These are phyloP conservation scores for Dichotomopilus funicola DNA, from an alignment of 2,329 filamentous ascomycete genomes.

Conservation along the genomic window DNA sequence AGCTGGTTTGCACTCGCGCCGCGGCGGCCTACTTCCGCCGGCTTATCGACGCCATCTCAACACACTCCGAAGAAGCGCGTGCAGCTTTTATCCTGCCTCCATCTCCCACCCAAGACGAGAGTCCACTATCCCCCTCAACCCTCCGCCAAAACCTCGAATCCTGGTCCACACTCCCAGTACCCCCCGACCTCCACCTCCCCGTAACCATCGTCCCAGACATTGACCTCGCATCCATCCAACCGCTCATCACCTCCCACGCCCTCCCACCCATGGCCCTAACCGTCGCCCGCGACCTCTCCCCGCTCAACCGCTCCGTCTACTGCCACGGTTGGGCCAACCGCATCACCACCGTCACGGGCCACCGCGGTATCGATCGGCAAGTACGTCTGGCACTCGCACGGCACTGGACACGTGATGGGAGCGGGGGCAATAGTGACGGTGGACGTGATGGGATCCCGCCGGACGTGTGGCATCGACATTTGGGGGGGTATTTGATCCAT, in stretches of 20 bases:
- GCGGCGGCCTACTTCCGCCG: conserved; percentile 61
- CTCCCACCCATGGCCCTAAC: conserved; percentile 45
- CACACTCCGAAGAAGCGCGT: conserved; percentile 51
- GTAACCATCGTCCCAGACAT: conserved; percentile 48
- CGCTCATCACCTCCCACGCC: conserved; percentile 33
- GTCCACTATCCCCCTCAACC: background rate
- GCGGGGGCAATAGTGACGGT: background rate
- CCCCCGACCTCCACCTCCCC: conserved; percentile 43
- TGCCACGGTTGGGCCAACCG: conserved; percentile 61
- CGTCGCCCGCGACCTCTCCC: conserved; percentile 28
- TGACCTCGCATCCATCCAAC: conserved; percentile 30
- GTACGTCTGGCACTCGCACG: conserved; percentile 41
- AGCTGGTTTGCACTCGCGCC: conserved; percentile 59
- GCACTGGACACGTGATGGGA: conserved; percentile 16
- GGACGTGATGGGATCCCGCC: conserved; percentile 17
- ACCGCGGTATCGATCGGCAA: conserved; percentile 59
- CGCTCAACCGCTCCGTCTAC: conserved; percentile 60
- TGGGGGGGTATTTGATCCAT: conserved; percentile 23
- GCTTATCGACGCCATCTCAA: conserved; percentile 59
- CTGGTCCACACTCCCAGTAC: conserved; percentile 35
- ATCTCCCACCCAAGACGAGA: background rate
- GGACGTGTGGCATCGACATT: conserved; percentile 22
- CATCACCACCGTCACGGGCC: conserved; percentile 64
- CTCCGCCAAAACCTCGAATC: conserved; percentile 28
- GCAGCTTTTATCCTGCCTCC: conserved; percentile 46